These are phyloP conservation scores for Fraxinus quadrangulata DNA, from an alignment of 257 asterid genomes.

Conservation along the genomic window DNA sequence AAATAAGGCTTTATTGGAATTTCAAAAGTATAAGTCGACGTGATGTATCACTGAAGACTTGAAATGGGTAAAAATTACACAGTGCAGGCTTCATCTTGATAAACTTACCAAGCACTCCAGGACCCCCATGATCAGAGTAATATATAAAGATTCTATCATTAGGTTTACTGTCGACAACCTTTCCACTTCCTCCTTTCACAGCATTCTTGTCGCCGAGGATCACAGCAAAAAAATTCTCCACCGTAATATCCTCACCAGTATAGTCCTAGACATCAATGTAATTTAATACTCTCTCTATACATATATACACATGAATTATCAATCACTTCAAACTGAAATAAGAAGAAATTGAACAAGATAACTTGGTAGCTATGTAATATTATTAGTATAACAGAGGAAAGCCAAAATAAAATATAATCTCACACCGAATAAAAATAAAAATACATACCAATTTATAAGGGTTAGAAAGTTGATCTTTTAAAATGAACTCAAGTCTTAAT, in stretches of 20 bases:
- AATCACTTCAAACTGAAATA: background rate
- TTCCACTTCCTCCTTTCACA: conserved; percentile 76
- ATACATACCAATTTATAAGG: no score
- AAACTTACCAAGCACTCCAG: conserved; percentile 85
- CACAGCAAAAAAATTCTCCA: conserved; percentile 69
- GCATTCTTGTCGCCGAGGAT: conserved; percentile 69
- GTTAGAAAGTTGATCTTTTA: no score
- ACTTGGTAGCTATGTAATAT: background rate
- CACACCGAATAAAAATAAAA: no score
- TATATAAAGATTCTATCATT: conserved; percentile 76
- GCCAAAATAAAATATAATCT: background rate
- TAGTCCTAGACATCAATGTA: conserved; percentile 54
- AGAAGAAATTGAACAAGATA: background rate
- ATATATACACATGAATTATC: no score
- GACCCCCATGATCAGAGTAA: conserved; percentile 94
- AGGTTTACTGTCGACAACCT: conserved; percentile 67
- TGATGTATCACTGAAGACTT: background rate
- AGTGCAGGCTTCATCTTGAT: background rate
- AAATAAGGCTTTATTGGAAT: background rate
- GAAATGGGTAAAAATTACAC: background rate
- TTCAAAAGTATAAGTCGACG: background rate
- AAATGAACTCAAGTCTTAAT: no score
- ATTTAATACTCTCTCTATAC: no score
- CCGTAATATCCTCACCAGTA: conserved; percentile 64
- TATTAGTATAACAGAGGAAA: background rate